A percentile compares a stretch with the other conserved stretches of the same genome.
phyloP scores from a whole-genome alignment of 164 flowering plant genomes.

The Protea cynaroides region DNA sequence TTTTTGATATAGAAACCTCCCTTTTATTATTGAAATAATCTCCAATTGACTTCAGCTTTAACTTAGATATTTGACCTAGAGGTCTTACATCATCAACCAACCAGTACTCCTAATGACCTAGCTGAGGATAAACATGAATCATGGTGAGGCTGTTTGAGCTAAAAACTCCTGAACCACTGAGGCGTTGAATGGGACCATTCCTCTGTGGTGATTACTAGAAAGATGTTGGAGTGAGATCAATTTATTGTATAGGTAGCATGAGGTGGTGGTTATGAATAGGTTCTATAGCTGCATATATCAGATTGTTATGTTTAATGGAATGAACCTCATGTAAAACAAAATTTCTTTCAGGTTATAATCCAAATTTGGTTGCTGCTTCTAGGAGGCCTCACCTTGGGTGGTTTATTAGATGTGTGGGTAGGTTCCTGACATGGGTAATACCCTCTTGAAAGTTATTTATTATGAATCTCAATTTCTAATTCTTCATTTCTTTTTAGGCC shows the following conservation, averaged over 20 bases:
- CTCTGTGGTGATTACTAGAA: not conserved
- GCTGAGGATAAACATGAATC: too few relatives aligned
- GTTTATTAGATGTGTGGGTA: conserved; percentile 85
- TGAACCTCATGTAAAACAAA: not conserved
- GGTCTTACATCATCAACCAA: too few relatives aligned
- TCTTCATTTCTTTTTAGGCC: conserved; percentile 46
- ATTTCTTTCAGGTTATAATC: conserved; percentile 56
- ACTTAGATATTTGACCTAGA: too few relatives aligned
- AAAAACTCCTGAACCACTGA: too few relatives aligned
- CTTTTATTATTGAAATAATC: too few relatives aligned
- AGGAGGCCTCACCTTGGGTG: conserved; percentile 83
- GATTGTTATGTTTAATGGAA: not conserved
- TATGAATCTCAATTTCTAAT: conserved; percentile 4
- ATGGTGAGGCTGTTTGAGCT: too few relatives aligned
- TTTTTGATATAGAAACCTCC: too few relatives aligned
- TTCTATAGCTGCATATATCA: not conserved
- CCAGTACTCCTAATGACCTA: too few relatives aligned
- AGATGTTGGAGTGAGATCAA: too few relatives aligned
- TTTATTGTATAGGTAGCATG: too few relatives aligned
- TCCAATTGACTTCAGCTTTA: too few relatives aligned
- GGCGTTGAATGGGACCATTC: not conserved
- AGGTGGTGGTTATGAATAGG: too few relatives aligned
- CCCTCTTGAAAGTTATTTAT: not conserved
- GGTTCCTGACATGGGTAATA: conserved; percentile 14
- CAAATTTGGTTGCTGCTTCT: conserved; percentile 89